A percentile compares a stretch with the other conserved stretches of the same genome.
Evolutionary conservation across 164 flowering plant genomes (phyloP).

Genomic region (Magnolia kwangsiensis): DNA sequence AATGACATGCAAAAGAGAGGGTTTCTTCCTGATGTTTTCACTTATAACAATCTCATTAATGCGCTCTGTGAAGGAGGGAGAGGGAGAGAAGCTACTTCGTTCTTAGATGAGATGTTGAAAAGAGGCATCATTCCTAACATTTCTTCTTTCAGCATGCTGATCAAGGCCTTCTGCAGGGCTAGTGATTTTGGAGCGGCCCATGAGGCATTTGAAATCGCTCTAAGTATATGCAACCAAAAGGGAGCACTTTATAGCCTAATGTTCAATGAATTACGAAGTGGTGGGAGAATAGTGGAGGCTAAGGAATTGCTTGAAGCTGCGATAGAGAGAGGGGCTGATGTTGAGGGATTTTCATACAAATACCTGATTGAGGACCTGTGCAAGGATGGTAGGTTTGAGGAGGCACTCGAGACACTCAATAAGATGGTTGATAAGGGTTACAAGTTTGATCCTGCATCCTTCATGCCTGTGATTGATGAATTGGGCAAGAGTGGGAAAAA

Average conservation of each 20-base stretch:
- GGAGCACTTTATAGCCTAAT: slow-evolving; percentile 57
- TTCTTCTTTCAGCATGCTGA: slow-evolving; percentile 52
- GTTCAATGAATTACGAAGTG: slow-evolving; percentile 67
- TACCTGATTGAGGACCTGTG: slow-evolving; percentile 65
- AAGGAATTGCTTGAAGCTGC: slow-evolving; percentile 51
- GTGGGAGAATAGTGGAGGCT: slow-evolving; percentile 59
- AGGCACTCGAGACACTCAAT: slow-evolving; percentile 48
- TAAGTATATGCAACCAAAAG: slow-evolving; percentile 62
- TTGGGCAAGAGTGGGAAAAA: slow-evolving; percentile 64
- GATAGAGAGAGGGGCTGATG: slow-evolving; percentile 44
- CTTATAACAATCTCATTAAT: slow-evolving; percentile 60
- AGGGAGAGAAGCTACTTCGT: slow-evolving; percentile 55
- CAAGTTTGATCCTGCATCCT: slow-evolving; percentile 74
- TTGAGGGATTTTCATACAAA: slow-evolving; percentile 58
- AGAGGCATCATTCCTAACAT: slow-evolving; percentile 60
- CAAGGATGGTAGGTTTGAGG: slow-evolving; percentile 49
- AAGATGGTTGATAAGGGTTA: slow-evolving; percentile 56
- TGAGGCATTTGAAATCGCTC: slow-evolving; percentile 59
- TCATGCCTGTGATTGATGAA: slow-evolving; percentile 84
- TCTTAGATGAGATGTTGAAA: slow-evolving; percentile 76
- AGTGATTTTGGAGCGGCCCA: slow-evolving; percentile 59
- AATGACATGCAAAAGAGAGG: slow-evolving; percentile 81
- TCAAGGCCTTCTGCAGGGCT: slow-evolving; percentile 59
- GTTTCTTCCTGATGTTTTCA: slow-evolving; percentile 54
- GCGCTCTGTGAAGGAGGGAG: slow-evolving; percentile 68